Base-by-base conservation (phyloP, 2,329 filamentous ascomycete species). In the Arthrocladium fulminans region DNA sequence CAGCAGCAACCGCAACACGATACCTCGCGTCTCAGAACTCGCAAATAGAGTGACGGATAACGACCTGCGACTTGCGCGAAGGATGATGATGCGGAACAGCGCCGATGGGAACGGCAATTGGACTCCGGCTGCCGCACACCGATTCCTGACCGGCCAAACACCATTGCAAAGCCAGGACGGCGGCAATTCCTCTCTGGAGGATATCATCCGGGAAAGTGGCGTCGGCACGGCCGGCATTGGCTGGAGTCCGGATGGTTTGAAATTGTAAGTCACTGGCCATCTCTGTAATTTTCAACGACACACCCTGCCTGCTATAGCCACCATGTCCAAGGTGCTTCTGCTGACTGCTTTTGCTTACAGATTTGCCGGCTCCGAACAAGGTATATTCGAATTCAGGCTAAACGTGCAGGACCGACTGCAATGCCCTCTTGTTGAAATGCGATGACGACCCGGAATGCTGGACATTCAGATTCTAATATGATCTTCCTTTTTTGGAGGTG, bases 381-480 rank as follows among this genome's bases (percentile, higher is more conserved):
- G 71, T 15, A 72, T 73, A 22, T 71, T 72, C 46, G 68, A 73
- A 55, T 72, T 67, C 53, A 63, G 67, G 34, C 53, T 73, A 51
- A 72, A 73, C 51, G 58, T 70, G 35, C 63, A 65, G 32, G 70
- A 73, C 52, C 68, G 71, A 44, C 72, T 71, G 59, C 44, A 47
- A 32, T 23, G 23, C 15, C 44, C 44, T n/a, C 17, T 39, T 9
- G 32, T 47, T 13, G 44, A 47, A 34, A 38, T 47, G 32, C 44
- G 44, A 15, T 47, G 29, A 37, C n/a, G 17, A n/a, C n/a, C n/a
- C n/a, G n/a, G n/a, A n/a, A n/a, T n/a, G n/a, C n/a, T n/a, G n/a
- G n/a, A n/a, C n/a, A n/a, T n/a, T n/a, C n/a, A n/a, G n/a, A n/a
- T n/a, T n/a, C n/a, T n/a, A n/a, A n/a, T n/a, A n/a, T n/a, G n/a